Evolutionary conservation across 208 protist species (phyloP).

Genomic region (Wallacemonas sp.): DNA sequence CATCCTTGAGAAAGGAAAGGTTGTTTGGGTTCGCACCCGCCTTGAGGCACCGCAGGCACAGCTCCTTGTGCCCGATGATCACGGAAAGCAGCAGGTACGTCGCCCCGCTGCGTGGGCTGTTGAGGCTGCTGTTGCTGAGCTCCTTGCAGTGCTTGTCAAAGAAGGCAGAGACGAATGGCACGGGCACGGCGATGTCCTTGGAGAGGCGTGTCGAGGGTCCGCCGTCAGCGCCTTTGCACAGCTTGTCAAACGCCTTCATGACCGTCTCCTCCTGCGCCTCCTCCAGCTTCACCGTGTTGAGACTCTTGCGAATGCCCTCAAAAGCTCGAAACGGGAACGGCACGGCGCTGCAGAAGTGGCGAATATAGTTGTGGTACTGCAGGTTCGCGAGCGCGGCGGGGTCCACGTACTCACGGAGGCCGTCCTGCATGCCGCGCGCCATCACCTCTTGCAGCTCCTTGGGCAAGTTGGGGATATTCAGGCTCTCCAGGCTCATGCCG

Average conservation of each 20-base stretch:
- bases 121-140: constrained; percentile 35
- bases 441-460: constrained; percentile 18
- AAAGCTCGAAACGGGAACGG: constrained; percentile 81
- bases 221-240: constrained; percentile 31
- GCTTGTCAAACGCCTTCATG: constrained; percentile 66
- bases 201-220: constrained; percentile 19
- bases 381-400: constrained; percentile 37
- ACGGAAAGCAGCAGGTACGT: constrained; percentile 81
- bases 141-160: constrained; percentile 74
- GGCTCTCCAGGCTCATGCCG: not conserved
- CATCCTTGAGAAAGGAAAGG: constrained; percentile 76
- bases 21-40: constrained; percentile 86
- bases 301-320: constrained; percentile 56
- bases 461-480: not conserved
- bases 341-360: constrained; percentile 75
- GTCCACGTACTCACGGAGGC: constrained; percentile 18
- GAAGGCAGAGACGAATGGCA: constrained; percentile 78
- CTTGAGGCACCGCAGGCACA: constrained; percentile 70
- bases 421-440: constrained; percentile 27
- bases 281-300: constrained; percentile 53
- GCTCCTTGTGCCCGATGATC: constrained; percentile 67
- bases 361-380: constrained; percentile 40
- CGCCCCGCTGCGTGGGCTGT: constrained; percentile 48
- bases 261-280: constrained; percentile 57
- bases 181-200: constrained; percentile 55